Conservation (phyloP, 164 flowering plant species). For the Amborella trichopoda region DNA sequence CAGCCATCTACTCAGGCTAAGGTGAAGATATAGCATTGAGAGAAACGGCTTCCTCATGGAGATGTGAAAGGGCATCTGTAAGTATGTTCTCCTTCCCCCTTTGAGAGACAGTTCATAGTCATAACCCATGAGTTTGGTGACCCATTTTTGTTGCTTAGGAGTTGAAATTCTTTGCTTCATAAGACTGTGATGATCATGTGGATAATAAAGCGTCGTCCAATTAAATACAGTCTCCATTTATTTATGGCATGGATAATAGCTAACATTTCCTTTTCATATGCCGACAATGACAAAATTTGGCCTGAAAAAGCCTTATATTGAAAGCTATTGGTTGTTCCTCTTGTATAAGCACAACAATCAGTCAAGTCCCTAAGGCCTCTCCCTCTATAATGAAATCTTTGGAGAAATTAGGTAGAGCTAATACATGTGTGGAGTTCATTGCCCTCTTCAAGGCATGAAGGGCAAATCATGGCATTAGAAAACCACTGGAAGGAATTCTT, state of each 20-base stretch:
- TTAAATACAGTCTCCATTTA: not conserved
- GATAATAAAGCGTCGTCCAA: not conserved
- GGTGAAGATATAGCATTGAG: no score
- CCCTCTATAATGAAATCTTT: not conserved
- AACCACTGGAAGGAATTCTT: not conserved
- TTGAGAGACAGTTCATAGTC: not conserved
- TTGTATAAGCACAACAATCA: not conserved
- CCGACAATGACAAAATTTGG: not conserved
- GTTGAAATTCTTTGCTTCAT: not conserved
- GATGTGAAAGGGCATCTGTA: not conserved
- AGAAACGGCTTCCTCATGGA: no score
- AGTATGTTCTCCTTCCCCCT: not conserved
- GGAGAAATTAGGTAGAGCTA: not conserved
- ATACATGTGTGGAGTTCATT: not conserved
- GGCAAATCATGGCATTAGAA: not conserved
- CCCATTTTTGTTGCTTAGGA: not conserved
- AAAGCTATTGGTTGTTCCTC: not conserved
- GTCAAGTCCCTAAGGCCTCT: not conserved
- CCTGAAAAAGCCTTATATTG: not conserved
- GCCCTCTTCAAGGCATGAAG: not conserved
- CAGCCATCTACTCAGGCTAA: no score
- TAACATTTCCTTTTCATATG: constrained; percentile 1
- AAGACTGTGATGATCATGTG: no score
- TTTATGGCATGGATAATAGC: not conserved
- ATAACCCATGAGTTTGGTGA: not conserved